Conservation (phyloP, 1,139 yeast genomes). For the Candida sanyaensis region DNA sequence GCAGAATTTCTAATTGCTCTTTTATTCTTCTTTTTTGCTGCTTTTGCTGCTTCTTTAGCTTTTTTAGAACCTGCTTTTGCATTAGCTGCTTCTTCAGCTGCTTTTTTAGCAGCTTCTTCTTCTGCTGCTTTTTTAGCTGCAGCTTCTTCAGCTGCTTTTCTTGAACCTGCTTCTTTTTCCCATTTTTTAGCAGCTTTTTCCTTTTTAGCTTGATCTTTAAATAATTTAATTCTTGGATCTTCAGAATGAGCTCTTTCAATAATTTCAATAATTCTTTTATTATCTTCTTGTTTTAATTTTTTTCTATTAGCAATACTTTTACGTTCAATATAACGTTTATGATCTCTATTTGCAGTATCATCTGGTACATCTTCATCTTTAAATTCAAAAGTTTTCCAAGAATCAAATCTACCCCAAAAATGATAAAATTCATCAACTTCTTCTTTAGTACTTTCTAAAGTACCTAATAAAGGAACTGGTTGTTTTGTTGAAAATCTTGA, state of each 20-base stretch:
- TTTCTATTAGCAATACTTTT: slow-evolving; percentile 96
- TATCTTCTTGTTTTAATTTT: slow-evolving; percentile 97
- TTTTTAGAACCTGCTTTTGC: slow-evolving; percentile 76
- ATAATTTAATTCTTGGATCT: slow-evolving; percentile 93
- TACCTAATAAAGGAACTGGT: slow-evolving; percentile 86
- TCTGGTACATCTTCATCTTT: slow-evolving; percentile 99
- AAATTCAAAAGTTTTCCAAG: slow-evolving; percentile 98
- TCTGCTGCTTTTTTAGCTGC: slow-evolving; percentile 82
- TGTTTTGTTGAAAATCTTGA: slow-evolving; percentile 87
- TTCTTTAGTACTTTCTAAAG: slow-evolving; percentile 63
- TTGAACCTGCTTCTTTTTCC: slow-evolving; percentile 97
- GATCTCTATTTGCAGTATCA: slow-evolving; percentile 98
- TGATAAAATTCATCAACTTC: slow-evolving; percentile 89
- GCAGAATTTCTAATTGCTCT: slow-evolving; percentile 81
- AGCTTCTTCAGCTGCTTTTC: slow-evolving; percentile 93
- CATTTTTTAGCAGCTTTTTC: slow-evolving; percentile 95
- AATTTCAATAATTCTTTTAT: slow-evolving; percentile 81
- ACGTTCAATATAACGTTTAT: slow-evolving; percentile 97
- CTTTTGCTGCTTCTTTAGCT: slow-evolving; percentile 96
- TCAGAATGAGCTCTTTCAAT: slow-evolving; percentile 86
- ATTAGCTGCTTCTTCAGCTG: slow-evolving; percentile 74
- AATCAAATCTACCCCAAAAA: slow-evolving; percentile 94
- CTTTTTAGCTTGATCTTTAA: slow-evolving; percentile 92
- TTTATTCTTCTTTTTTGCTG: slow-evolving; percentile 98
- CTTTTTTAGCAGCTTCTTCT: slow-evolving; percentile 70